phyloP scores from a whole-genome alignment of 768 basidiomycete species.

The Tephrocybe sp. region DNA sequence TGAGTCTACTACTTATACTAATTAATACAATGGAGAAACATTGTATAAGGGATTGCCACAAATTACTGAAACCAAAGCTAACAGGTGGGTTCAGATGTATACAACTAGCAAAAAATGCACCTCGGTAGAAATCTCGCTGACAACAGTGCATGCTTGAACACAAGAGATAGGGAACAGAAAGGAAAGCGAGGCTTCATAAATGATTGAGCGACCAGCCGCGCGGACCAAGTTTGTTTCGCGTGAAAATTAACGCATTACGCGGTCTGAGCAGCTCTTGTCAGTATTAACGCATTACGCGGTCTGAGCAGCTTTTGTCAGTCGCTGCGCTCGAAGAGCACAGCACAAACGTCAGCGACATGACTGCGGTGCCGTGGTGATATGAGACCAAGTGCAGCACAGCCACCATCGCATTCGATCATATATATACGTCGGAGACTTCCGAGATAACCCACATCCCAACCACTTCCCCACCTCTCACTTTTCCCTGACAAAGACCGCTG shows the following conservation, averaged over 20 bases:
- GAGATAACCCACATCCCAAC: constrained; percentile 7
- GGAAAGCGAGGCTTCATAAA: constrained; percentile 37
- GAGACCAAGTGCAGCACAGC: constrained; percentile 12
- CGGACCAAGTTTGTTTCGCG: too few species aligned
- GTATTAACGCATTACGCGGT: too few species aligned
- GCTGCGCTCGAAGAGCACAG: constrained; percentile 7
- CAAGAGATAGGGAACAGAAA: constrained; percentile 65
- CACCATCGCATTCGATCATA: constrained; percentile 10
- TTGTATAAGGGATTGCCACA: constrained; percentile 59
- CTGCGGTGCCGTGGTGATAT: neutral
- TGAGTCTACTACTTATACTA: too few species aligned
- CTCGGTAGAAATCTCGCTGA: constrained; percentile 96
- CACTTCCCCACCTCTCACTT: neutral
- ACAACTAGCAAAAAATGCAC: constrained; percentile 95
- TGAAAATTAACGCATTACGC: too few species aligned
- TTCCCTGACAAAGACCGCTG: constrained; percentile 8
- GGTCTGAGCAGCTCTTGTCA: too few species aligned
- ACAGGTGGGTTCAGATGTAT: constrained; percentile 94
- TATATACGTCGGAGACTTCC: constrained; percentile 19
- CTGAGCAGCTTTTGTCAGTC: neutral
- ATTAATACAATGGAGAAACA: constrained; percentile 20
- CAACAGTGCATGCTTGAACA: constrained; percentile 95
- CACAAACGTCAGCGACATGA: neutral
- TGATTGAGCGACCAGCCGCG: constrained; percentile 34
- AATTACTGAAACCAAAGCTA: constrained; percentile 88